Conservation (phyloP, 1,284 basidiomycete species). For the Sanghuangporus baumii region DNA sequence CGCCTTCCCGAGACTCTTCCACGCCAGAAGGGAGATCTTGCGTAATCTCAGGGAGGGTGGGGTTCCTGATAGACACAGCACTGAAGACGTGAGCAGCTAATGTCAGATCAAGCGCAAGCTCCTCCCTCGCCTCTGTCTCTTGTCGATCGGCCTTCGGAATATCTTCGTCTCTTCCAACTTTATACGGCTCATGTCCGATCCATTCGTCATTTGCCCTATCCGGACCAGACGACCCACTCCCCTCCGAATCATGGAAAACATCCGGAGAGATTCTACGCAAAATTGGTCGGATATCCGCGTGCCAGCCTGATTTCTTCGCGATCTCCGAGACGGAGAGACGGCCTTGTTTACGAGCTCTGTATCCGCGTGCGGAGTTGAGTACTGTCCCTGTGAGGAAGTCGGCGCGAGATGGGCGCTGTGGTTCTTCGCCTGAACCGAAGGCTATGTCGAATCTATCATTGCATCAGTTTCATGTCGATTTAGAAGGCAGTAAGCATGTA, state of each 20-base stretch:
- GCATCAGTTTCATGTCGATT: background rate
- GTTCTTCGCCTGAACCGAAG: constrained; percentile 46
- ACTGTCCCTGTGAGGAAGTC: constrained; percentile 51
- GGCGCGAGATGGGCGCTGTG: constrained; percentile 35
- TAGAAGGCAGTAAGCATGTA: background rate
- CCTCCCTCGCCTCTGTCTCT: constrained; percentile 51
- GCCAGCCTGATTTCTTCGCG: constrained; percentile 44
- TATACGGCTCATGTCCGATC: constrained; percentile 33
- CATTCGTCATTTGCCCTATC: background rate
- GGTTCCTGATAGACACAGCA: constrained; percentile 32
- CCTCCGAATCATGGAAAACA: constrained; percentile 26
- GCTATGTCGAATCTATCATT: constrained; percentile 53
- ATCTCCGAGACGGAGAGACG: constrained; percentile 39
- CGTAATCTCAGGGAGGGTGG: background rate
- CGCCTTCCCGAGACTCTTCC: background rate
- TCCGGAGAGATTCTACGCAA: constrained; percentile 38
- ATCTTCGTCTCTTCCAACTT: constrained; percentile 34
- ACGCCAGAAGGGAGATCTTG: constrained; percentile 26
- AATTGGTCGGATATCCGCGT: constrained; percentile 40
- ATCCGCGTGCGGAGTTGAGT: constrained; percentile 45
- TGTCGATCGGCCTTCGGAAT: constrained; percentile 37
- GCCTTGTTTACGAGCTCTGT: constrained; percentile 43
- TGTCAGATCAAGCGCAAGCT: constrained; percentile 56
- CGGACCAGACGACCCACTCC: no score
- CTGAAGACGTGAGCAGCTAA: constrained; percentile 56